Percentiles rank a stretch among this genome's conserved stretches.
Evolutionary conservation across 1,284 basidiomycete species (phyloP).

Genomic region (Marasmius tenuissimus): DNA sequence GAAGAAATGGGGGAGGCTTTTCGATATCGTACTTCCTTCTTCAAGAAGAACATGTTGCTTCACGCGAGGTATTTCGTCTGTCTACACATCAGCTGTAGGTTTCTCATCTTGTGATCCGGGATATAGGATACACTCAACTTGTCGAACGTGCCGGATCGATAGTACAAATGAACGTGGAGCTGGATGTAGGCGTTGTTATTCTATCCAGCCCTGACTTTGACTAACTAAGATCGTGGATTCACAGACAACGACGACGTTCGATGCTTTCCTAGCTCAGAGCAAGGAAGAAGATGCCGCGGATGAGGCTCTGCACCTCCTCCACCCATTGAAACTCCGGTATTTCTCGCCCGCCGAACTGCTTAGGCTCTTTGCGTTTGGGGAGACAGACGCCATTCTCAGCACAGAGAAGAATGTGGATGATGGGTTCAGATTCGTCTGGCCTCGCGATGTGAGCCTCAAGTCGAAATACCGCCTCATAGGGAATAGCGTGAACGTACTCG

Average conservation of each 20-base stretch:
- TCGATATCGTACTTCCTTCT: constrained; percentile 72
- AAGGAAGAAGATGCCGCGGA: constrained; percentile 23
- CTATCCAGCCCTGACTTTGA: background rate
- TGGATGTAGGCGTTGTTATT: constrained; percentile 51
- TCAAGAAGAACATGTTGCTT: constrained; percentile 72
- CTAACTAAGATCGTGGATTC: background rate
- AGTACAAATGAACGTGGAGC: constrained; percentile 62
- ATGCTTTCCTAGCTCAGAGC: constrained; percentile 50
- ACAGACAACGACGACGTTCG: constrained; percentile 64
- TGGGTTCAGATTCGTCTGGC: constrained; percentile 55
- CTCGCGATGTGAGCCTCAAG: constrained; percentile 54
- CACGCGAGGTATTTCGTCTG: constrained; percentile 55
- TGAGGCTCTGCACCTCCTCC: constrained; percentile 53
- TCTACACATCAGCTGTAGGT: background rate
- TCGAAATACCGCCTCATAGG: constrained; percentile 74
- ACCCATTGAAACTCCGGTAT: constrained; percentile 62
- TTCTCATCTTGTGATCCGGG: background rate
- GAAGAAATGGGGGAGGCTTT: constrained; percentile 71
- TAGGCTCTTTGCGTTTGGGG: constrained; percentile 59
- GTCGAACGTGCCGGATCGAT: constrained; percentile 77
- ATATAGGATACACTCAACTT: constrained; percentile 68
- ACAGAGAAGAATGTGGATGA: background rate
- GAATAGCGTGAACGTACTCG: constrained; percentile 77
- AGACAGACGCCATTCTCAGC: too few relatives aligned
- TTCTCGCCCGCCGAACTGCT: constrained; percentile 72